Percentiles rank a stretch among this genome's conserved stretches.
Evolutionary conservation across 768 basidiomycete genomes (phyloP).

Genomic region (Arthromyces matolae): DNA sequence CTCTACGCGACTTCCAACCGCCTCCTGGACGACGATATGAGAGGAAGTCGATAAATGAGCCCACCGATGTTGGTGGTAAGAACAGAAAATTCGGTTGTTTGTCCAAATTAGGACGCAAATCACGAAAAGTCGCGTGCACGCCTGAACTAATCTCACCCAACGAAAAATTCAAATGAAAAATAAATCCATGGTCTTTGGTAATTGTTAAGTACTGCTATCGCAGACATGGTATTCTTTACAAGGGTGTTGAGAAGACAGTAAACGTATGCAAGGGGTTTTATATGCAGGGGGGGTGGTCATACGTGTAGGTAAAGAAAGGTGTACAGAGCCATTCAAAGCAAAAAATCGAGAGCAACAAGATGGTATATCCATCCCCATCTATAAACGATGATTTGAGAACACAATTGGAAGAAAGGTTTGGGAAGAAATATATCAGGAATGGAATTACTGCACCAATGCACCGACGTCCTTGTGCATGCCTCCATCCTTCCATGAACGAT

Average conservation of each 20-base stretch:
- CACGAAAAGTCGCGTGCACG: too few relatives aligned
- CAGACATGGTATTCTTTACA: conserved; percentile 15
- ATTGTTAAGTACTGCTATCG: conserved; percentile 15
- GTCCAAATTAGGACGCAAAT: conserved; percentile 11
- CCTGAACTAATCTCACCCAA: too few relatives aligned
- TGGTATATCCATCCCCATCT: not conserved
- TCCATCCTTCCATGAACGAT: conserved; percentile 45
- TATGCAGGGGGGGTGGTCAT: not conserved
- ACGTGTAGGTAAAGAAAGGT: not conserved
- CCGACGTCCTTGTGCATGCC: conserved; percentile 41
- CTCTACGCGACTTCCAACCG: too few relatives aligned
- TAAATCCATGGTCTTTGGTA: conserved; percentile 12
- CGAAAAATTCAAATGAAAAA: too few relatives aligned
- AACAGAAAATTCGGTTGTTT: conserved; percentile 7
- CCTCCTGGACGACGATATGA: not conserved
- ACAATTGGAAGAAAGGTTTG: not conserved
- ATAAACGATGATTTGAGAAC: not conserved
- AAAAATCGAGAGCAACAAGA: not conserved
- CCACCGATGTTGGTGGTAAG: not conserved
- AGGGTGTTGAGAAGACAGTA: conserved; percentile 1
- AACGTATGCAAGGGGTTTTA: not conserved
- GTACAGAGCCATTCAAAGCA: conserved; percentile 6
- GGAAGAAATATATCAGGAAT: not conserved
- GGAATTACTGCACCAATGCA: conserved; percentile 33
- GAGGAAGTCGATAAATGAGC: not conserved